These are phyloP conservation scores for Helenozyma baotianmanensis DNA, from an alignment of 805 yeast genomes.

Conservation along the genomic window DNA sequence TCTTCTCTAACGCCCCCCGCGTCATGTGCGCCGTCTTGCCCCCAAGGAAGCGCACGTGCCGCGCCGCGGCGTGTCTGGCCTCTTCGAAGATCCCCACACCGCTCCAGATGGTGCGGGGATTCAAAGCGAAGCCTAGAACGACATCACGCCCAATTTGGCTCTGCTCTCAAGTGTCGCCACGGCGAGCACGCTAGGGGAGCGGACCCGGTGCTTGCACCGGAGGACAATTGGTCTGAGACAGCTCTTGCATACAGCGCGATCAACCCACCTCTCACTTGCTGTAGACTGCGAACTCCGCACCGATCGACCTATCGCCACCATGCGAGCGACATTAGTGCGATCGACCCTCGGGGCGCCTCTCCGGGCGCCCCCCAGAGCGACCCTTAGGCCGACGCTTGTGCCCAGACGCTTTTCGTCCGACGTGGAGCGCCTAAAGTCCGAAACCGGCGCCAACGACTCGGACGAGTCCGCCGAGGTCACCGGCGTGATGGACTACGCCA, in stretches of 20 bases:
- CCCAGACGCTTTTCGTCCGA: no score
- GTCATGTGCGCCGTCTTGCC: no score
- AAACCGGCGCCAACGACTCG: slow-evolving; percentile 23
- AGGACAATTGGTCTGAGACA: slow-evolving; percentile 32
- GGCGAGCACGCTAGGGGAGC: slow-evolving; percentile 21
- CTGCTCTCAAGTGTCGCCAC: slow-evolving; percentile 7
- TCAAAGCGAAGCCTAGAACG: slow-evolving; percentile 32
- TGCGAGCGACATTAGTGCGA: no score
- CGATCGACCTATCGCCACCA: no score
- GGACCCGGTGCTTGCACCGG: slow-evolving; percentile 20
- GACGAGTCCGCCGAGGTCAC: slow-evolving; percentile 34
- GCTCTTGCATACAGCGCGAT: slow-evolving; percentile 4
- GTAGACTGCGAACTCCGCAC: no score
- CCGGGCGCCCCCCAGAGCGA: neutral
- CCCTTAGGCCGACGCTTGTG: no score
- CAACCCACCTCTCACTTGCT: no score
- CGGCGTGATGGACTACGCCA: slow-evolving; percentile 36
- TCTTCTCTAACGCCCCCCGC: neutral
- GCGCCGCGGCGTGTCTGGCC: slow-evolving; percentile 13
- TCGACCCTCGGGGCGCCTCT: neutral
- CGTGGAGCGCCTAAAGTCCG: slow-evolving; percentile 28
- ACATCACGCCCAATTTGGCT: slow-evolving; percentile 20
- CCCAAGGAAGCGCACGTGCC: no score
- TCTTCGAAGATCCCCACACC: slow-evolving; percentile 31
- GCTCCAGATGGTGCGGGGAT: slow-evolving; percentile 27